phyloP scores from a whole-genome alignment of 495 filamentous ascomycete genomes.

The Xanthoparmelia taractica region DNA sequence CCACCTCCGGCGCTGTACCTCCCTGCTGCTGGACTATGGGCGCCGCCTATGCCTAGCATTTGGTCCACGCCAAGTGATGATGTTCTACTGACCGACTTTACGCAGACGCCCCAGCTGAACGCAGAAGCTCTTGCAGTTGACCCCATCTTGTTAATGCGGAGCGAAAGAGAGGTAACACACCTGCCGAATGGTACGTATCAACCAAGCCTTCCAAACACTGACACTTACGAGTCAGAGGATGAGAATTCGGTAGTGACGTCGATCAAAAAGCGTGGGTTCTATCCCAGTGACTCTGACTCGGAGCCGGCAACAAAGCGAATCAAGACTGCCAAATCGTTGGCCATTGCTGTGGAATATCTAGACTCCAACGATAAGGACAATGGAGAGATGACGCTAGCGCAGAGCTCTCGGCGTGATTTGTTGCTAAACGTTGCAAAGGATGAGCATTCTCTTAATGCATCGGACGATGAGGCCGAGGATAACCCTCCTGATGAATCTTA shows the following conservation, averaged over 20 bases:
- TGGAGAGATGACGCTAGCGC: neutral
- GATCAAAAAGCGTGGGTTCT: neutral
- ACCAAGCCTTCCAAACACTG: neutral
- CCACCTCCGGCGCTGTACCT: neutral
- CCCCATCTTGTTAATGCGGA: neutral
- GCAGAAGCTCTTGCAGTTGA: neutral
- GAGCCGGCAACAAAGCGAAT: neutral
- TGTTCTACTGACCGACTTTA: fast-evolving
- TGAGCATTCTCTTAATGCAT: neutral
- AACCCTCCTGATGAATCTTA: neutral
- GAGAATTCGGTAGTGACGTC: neutral
- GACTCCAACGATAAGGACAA: neutral
- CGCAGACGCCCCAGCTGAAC: neutral
- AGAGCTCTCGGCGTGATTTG: neutral
- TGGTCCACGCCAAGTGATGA: neutral
- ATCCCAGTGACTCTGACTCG: neutral
- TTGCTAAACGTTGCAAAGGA: neutral
- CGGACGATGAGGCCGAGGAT: neutral
- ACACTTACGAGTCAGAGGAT: neutral
- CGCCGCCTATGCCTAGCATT: neutral
- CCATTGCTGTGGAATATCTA: neutral
- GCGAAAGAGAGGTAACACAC: neutral
- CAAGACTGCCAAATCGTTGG: neutral
- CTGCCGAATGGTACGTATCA: neutral
- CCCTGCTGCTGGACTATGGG: neutral